Evolutionary conservation across 306 rosid species (phyloP).

Genomic region (Ormosia emarginata): DNA sequence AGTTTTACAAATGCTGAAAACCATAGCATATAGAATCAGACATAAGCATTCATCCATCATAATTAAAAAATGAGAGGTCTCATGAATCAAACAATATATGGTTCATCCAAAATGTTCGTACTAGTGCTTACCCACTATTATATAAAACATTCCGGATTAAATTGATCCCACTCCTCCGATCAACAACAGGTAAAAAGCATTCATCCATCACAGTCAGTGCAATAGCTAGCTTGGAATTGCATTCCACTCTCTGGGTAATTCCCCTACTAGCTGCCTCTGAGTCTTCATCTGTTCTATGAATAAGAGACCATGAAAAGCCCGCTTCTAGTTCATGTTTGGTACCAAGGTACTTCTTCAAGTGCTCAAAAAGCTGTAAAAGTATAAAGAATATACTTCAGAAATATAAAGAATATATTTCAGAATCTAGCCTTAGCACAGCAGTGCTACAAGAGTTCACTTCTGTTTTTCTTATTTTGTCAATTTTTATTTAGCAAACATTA

Average conservation of each 20-base stretch:
- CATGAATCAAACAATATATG: neutral
- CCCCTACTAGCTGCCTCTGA: conserved; percentile 62
- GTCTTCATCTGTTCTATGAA: conserved; percentile 74
- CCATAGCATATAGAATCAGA: neutral
- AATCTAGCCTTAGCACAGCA: neutral
- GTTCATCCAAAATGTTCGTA: neutral
- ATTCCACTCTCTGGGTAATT: conserved; percentile 66
- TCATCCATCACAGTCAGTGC: conserved; percentile 95
- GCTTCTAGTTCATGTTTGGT: conserved; percentile 88
- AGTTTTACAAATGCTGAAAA: neutral
- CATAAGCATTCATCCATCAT: neutral
- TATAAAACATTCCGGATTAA: conserved; percentile 80
- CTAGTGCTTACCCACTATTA: conserved; percentile 75
- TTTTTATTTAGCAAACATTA: neutral
- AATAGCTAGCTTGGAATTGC: conserved; percentile 94
- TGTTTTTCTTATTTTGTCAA: neutral
- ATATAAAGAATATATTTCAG: neutral
- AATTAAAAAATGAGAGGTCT: neutral
- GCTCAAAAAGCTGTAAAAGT: conserved; percentile 73
- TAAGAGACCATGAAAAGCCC: conserved; percentile 90
- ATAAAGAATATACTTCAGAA: conserved; percentile 10
- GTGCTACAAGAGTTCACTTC: conserved; percentile 3
- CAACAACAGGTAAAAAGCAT: conserved; percentile 92
- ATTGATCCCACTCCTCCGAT: conserved; percentile 93
- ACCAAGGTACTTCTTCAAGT: conserved; percentile 83